Percentiles rank a stretch among this genome's conserved stretches.
Conservation (phyloP, 2,329 filamentous ascomycete species). For the Aspergillus ustus region DNA sequence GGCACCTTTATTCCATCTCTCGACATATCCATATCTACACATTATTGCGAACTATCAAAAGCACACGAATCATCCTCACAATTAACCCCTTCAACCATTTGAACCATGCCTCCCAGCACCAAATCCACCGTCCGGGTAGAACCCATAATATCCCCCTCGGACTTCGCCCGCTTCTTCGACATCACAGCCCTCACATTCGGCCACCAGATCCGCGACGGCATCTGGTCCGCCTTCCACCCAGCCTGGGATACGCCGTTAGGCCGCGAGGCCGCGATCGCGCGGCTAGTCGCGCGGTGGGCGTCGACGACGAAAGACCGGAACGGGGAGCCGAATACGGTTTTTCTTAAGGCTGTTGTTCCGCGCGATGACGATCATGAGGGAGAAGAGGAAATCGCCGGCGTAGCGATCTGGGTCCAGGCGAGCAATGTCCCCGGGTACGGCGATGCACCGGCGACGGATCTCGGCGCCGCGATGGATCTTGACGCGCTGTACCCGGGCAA, state of each 20-base stretch:
- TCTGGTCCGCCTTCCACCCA: constrained; percentile 59
- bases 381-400: constrained; percentile 49
- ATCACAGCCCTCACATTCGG: constrained; percentile 48
- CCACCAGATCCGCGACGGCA: constrained; percentile 54
- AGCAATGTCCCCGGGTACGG: constrained; percentile 57
- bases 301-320: constrained; percentile 46
- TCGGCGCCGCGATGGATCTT: constrained; percentile 31
- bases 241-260: constrained; percentile 60
- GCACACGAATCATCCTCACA: not conserved
- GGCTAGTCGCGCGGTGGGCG: constrained; percentile 51
- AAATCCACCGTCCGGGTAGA: constrained; percentile 20
- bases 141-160: constrained; percentile 2
- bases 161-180: constrained; percentile 17
- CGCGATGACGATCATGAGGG: not conserved
- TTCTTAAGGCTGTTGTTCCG: constrained; percentile 58
- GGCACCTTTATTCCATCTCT: too few species aligned
- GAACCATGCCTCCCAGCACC: not conserved
- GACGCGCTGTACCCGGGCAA: constrained; percentile 50
- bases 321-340: constrained; percentile 50
- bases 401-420: constrained; percentile 61
- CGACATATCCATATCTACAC: too few species aligned
- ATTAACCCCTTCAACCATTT: not conserved
- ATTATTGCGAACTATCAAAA: too few species aligned
- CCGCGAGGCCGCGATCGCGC: constrained; percentile 38
- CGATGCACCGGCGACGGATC: constrained; percentile 35